Conservation (phyloP, 2,329 filamentous ascomycete genomes). For the Aspergillus tamarii region DNA sequence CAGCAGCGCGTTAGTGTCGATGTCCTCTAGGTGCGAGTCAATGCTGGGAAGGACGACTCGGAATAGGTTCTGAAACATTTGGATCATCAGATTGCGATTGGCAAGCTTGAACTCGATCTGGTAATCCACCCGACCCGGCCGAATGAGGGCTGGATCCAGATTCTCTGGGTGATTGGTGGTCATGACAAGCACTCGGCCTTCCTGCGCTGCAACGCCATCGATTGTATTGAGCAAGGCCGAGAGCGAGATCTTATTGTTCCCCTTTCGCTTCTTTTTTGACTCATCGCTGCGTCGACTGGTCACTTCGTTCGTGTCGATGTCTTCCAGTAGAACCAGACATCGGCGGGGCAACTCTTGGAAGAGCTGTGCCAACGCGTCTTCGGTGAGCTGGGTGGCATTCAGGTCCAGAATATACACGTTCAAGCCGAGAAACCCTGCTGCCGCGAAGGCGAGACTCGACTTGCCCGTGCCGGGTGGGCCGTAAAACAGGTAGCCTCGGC, state of each 20-base stretch:
- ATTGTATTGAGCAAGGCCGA: slow-evolving; percentile 9
- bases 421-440: slow-evolving; percentile 66
- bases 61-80: slow-evolving; percentile 15
- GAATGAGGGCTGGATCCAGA: slow-evolving; percentile 7
- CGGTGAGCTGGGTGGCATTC: slow-evolving; percentile 59
- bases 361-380: slow-evolving; percentile 60
- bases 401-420: slow-evolving; percentile 68
- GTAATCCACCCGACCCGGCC: slow-evolving; percentile 9
- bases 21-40: not conserved
- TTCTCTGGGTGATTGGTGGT: slow-evolving; percentile 11
- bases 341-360: slow-evolving; percentile 64
- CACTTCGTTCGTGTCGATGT: slow-evolving; percentile 57
- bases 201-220: slow-evolving; percentile 10
- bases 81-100: slow-evolving; percentile 4
- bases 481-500: slow-evolving; percentile 64
- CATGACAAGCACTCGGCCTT: slow-evolving; percentile 13
- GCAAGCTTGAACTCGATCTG: slow-evolving; percentile 13
- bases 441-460: slow-evolving; percentile 15
- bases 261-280: slow-evolving; percentile 1
- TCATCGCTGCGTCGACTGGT: not conserved
- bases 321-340: slow-evolving; percentile 69
- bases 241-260: slow-evolving; percentile 5
- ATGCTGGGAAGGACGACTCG: not conserved
- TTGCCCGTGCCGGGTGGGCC: slow-evolving; percentile 19
- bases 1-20: not conserved